These are phyloP conservation scores for Bisporella sp. DNA, from an alignment of 2,329 filamentous ascomycete genomes.

Conservation along the genomic window DNA sequence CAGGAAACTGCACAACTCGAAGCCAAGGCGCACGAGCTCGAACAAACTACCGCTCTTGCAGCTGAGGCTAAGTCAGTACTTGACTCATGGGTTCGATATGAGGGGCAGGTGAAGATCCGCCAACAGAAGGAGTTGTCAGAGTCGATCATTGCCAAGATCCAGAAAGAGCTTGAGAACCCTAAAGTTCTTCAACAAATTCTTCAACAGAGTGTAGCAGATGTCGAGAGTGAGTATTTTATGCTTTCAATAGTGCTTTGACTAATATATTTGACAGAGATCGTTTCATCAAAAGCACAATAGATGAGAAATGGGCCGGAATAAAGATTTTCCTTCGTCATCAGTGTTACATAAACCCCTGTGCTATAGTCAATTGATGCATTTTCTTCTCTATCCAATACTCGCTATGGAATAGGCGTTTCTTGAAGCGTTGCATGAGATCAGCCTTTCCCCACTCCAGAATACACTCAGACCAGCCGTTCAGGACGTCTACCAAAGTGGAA, in stretches of 20 bases:
- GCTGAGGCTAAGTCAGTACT: slow-evolving; percentile 91
- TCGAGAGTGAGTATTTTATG: slow-evolving; percentile 67
- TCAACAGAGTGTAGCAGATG: slow-evolving; percentile 89
- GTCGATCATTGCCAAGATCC: slow-evolving; percentile 90
- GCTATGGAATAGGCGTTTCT: background rate
- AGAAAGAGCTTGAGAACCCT: slow-evolving; percentile 98
- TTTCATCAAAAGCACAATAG: slow-evolving; percentile 58
- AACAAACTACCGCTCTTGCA: slow-evolving; percentile 90
- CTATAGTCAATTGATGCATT: slow-evolving; percentile 41
- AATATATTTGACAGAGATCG: slow-evolving; percentile 44
- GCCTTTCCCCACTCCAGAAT: background rate
- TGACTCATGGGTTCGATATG: slow-evolving; percentile 98
- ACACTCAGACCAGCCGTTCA: background rate
- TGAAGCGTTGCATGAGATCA: background rate
- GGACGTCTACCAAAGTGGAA: background rate
- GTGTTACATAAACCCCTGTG: slow-evolving; percentile 52
- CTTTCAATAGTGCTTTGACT: slow-evolving; percentile 21
- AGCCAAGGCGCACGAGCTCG: slow-evolving; percentile 91
- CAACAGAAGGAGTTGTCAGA: slow-evolving; percentile 96
- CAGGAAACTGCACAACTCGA: slow-evolving; percentile 90
- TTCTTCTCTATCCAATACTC: slow-evolving; percentile 18
- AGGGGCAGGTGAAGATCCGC: slow-evolving; percentile 96
- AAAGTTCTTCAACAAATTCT: slow-evolving; percentile 96
- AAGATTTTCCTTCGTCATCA: slow-evolving; percentile 47
- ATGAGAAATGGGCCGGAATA: slow-evolving; percentile 29